phyloP scores from a whole-genome alignment of 1,284 basidiomycete genomes.

The Paramarasmius palmivorus region DNA sequence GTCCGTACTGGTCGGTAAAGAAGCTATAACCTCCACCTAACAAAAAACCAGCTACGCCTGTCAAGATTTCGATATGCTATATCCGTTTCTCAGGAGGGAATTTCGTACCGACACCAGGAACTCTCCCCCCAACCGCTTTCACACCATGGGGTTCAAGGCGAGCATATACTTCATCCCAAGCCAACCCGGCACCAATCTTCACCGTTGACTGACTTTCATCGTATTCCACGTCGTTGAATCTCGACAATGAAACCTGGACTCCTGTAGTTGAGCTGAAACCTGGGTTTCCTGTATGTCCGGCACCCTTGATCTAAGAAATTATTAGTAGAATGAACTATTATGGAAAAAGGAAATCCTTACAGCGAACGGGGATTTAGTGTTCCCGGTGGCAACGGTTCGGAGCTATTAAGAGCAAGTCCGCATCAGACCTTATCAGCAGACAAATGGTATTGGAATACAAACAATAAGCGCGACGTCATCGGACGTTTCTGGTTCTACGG shows the following conservation, averaged over 20 bases:
- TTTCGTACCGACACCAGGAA: constrained; percentile 35
- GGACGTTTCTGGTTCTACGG: too few relatives aligned
- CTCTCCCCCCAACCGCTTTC: constrained; percentile 39
- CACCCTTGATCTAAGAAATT: constrained; percentile 32
- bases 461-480: too few relatives aligned
- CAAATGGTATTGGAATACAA: too few relatives aligned
- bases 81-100: constrained; percentile 20
- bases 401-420: too few relatives aligned
- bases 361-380: too few relatives aligned
- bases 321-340: too few relatives aligned
- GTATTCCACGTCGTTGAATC: constrained; percentile 32
- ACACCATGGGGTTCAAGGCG: constrained; percentile 28
- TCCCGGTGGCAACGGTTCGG: too few relatives aligned
- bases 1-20: constrained; percentile 32
- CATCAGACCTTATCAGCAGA: too few relatives aligned
- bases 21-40: constrained; percentile 35
- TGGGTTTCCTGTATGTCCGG: constrained; percentile 32
- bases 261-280: constrained; percentile 37
- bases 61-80: constrained; percentile 19
- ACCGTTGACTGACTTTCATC: constrained; percentile 23
- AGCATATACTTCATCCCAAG: constrained; percentile 42
- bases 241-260: constrained; percentile 38
- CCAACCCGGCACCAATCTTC: constrained; percentile 36
- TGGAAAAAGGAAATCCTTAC: background rate
- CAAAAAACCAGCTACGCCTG: constrained; percentile 31